Evolutionary conservation across 164 flowering plant species (phyloP).

Genomic region (Umbellularia californica): DNA sequence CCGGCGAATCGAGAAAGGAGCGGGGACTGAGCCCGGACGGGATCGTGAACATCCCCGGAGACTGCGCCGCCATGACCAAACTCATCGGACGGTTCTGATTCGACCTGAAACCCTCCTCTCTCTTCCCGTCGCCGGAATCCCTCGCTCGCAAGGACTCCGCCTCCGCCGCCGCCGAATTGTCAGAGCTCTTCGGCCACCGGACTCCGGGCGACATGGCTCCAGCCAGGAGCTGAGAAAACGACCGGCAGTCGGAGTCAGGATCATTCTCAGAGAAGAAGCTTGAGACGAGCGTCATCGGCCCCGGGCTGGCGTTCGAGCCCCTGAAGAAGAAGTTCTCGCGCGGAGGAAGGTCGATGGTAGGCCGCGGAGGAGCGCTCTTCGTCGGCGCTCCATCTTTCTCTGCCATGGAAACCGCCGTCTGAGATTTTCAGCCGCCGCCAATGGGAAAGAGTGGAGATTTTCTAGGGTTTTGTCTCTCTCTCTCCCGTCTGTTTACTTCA

Average conservation of each 20-base stretch:
- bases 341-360: constrained; percentile 61
- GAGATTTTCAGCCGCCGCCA: background rate
- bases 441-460: no score
- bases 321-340: constrained; percentile 47
- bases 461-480: background rate
- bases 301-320: constrained; percentile 56
- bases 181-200: constrained; percentile 4
- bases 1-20: constrained; percentile 74
- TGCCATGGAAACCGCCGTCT: constrained; percentile 14
- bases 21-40: constrained; percentile 88
- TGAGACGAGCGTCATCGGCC: constrained; percentile 88
- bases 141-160: background rate
- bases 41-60: constrained; percentile 45
- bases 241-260: constrained; percentile 42
- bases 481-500: background rate
- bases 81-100: constrained; percentile 58
- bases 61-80: constrained; percentile 47
- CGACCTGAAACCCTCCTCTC: constrained; percentile 12
- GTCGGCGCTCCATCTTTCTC: constrained; percentile 16
- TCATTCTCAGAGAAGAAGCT: constrained; percentile 58
- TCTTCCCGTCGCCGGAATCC: constrained; percentile 1
- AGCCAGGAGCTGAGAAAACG: constrained; percentile 93
- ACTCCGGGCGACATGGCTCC: constrained; percentile 86
- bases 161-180: constrained; percentile 6
- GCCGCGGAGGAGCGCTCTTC: constrained; percentile 28